phyloP scores from a whole-genome alignment of 2,329 filamentous ascomycete genomes.

The Cyphellophora attinorum region DNA sequence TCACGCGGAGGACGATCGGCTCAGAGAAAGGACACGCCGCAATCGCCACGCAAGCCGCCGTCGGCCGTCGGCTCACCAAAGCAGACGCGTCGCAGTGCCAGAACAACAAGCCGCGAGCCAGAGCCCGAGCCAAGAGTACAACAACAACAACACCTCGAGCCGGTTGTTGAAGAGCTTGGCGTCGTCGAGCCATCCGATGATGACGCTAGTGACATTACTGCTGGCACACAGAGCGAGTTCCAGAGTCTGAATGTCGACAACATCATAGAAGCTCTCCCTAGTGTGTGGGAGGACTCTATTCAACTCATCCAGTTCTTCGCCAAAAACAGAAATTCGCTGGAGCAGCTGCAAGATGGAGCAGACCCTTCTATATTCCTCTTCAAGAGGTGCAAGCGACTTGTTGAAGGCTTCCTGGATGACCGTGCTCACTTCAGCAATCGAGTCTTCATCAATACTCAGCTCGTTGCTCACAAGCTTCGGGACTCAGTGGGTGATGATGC shows the following conservation, averaged over 20 bases:
- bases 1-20: conserved; percentile 6
- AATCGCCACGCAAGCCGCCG: conserved; percentile 8
- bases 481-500: too few species aligned
- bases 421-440: conserved; percentile 20
- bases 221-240: conserved; percentile 4
- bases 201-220: not conserved
- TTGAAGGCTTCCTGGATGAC: conserved; percentile 19
- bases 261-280: conserved; percentile 11
- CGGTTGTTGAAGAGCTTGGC: not conserved
- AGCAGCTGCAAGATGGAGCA: not conserved
- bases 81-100: conserved; percentile 5
- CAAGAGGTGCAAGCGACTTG: conserved; percentile 20
- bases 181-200: not conserved
- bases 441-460: conserved; percentile 27
- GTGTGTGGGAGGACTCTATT: conserved; percentile 9
- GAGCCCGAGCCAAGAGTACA: not conserved
- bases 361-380: conserved; percentile 2
- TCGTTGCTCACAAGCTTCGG: conserved; percentile 21
- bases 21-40: conserved; percentile 9
- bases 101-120: not conserved
- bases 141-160: not conserved
- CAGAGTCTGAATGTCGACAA: conserved; percentile 9
- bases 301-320: too few species aligned
- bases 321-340: too few species aligned
- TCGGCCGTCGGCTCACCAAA: conserved; percentile 1